Conservation (phyloP, 2,329 filamentous ascomycete species). For the Epicoccum sorghinum region DNA sequence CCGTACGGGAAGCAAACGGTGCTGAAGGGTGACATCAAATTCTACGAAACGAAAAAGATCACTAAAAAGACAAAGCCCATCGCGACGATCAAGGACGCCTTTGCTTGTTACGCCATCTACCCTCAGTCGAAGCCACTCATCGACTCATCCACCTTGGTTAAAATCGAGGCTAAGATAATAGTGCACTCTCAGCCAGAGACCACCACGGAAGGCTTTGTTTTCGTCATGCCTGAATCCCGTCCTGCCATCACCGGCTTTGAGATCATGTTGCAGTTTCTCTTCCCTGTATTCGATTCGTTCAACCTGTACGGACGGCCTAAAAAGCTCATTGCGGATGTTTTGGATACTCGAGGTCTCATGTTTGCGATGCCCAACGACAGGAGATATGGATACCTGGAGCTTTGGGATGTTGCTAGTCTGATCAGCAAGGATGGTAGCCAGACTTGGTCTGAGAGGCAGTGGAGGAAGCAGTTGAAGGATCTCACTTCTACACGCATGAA, state of each 20-base stretch:
- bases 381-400: conserved; percentile 88
- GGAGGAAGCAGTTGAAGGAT: conserved; percentile 88
- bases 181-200: conserved; percentile 81
- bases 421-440: conserved; percentile 79
- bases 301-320: conserved; percentile 87
- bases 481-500: conserved; percentile 81
- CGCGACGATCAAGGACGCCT: conserved; percentile 88
- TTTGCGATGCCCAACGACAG: conserved; percentile 93
- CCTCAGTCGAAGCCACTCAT: conserved; percentile 93
- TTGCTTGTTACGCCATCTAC: conserved; percentile 93
- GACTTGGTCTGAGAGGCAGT: conserved; percentile 83
- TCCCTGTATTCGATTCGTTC: conserved; percentile 94
- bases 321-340: conserved; percentile 82
- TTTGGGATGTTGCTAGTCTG: conserved; percentile 79
- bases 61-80: conserved; percentile 91
- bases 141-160: conserved; percentile 90
- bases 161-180: conserved; percentile 88
- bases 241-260: conserved; percentile 94
- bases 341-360: conserved; percentile 91
- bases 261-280: conserved; percentile 90
- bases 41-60: conserved; percentile 89
- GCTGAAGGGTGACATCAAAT: conserved; percentile 88
- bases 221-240: conserved; percentile 94
- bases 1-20: conserved; percentile 78
- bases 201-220: conserved; percentile 89